phyloP scores from a whole-genome alignment of 352 stramenopile genomes.

The Phytopythium oedochilum region DNA sequence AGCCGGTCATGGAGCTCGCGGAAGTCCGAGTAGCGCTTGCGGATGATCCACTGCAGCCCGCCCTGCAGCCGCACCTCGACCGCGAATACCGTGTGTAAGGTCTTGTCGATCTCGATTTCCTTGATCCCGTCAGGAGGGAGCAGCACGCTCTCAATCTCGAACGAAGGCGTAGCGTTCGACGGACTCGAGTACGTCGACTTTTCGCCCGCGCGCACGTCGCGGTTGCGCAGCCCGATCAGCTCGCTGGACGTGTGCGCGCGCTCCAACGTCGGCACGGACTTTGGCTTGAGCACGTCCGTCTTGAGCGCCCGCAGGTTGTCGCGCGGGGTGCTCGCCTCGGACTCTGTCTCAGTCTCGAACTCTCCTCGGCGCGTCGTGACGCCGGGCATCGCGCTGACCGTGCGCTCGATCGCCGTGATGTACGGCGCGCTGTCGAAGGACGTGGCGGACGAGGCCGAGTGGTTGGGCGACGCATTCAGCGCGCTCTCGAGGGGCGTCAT shows the following conservation, averaged over 20 bases:
- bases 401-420: constrained; percentile 36
- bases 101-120: constrained; percentile 79
- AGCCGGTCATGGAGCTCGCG: constrained; percentile 81
- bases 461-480: constrained; percentile 23
- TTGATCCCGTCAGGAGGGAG: constrained; percentile 64
- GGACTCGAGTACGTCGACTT: constrained; percentile 35
- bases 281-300: constrained; percentile 6
- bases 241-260: constrained; percentile 70
- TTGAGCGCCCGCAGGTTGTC: background rate
- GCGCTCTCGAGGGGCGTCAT: constrained; percentile 28
- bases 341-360: constrained; percentile 12
- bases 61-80: constrained; percentile 76
- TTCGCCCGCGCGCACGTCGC: constrained; percentile 31
- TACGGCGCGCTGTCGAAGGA: constrained; percentile 40
- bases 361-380: constrained; percentile 31
- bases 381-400: constrained; percentile 18
- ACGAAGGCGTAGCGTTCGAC: constrained; percentile 46
- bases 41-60: constrained; percentile 84
- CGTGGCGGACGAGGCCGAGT: constrained; percentile 27
- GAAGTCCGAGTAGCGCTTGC: constrained; percentile 89
- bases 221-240: constrained; percentile 50
- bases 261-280: constrained; percentile 46
- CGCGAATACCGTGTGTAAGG: constrained; percentile 76
- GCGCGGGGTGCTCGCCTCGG: constrained; percentile 7
- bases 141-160: constrained; percentile 82